Base-by-base conservation (phyloP, 179 eudicot species). In the Camellia oleifera region DNA sequence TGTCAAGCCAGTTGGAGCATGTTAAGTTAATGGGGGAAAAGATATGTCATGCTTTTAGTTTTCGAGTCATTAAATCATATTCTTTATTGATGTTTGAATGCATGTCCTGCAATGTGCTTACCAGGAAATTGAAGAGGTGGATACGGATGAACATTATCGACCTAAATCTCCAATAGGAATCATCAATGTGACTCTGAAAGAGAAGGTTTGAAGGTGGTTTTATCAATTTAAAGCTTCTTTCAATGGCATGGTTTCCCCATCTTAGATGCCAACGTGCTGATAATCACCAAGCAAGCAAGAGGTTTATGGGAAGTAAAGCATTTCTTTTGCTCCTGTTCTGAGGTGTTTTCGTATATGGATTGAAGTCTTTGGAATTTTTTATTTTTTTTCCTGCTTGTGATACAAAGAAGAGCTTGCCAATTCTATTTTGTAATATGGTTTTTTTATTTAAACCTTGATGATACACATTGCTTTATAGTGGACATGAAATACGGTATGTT, bases 101-200 rank as follows among this genome's bases (percentile, higher is more conserved):
- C 23, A 32, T 61, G 20, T 11, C 7, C 23, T 81, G 84, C 72
- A 70, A 77, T 62, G n/a, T 79, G 81, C 69, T 75, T 79, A 72
- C 7, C 86, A 96, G 99, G 99, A 96, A 91, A 96, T 96, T 68
- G 99, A 96, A 87, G 98, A 96, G 91, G 98, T 89, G 79, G 99
- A 96, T 84, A 96, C 99, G 0, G 98, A 96, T 73, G 94, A 94
- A 69, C 98, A 92, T 80, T 96, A 90, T 82, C 88, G 86, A 63
- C 99, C 99, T 8, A 96, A 92, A 84, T 86, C 97, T 50, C 88
- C 94, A 72, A 88, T 96, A 57, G 89, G 86, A 77, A 96, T 96
- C 23, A 87, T 85, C 77, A 88, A 91, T 42, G 92, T 96, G 81
- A 87, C 85, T 48, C 86, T 96, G 79, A 88, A 96, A 85, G 91